Evolutionary conservation across 805 yeast genomes (phyloP).

Genomic region (Jamesozyma lodderae): DNA sequence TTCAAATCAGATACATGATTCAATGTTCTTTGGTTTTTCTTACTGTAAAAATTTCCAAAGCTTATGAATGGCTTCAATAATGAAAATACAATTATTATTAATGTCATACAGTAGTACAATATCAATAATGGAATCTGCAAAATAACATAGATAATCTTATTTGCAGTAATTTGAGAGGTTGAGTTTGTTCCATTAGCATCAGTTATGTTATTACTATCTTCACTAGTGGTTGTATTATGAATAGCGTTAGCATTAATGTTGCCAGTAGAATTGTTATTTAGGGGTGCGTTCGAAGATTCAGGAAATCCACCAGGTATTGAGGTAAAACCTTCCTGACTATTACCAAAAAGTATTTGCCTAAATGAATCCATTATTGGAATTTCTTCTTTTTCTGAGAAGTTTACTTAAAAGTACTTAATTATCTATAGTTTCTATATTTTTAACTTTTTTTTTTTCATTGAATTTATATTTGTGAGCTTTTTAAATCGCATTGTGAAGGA

Average conservation of each 20-base stretch:
- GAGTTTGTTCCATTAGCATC: background rate
- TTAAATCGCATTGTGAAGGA: no score
- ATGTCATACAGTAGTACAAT: constrained; percentile 3
- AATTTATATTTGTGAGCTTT: no score
- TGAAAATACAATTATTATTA: background rate
- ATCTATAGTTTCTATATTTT: no score
- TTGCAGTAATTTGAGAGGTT: background rate
- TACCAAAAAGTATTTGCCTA: background rate
- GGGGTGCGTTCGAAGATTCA: background rate
- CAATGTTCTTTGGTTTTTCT: constrained; percentile 8
- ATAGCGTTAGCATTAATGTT: background rate
- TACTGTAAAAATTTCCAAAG: constrained; percentile 18
- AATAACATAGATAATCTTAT: background rate
- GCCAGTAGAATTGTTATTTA: background rate
- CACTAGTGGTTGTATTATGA: background rate
- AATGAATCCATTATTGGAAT: background rate
- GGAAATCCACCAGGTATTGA: constrained; percentile 7
- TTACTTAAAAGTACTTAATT: no score
- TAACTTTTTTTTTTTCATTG: no score
- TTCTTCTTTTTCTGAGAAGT: background rate
- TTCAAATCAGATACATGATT: constrained; percentile 10
- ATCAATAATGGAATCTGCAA: constrained; percentile 7
- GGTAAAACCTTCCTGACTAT: background rate
- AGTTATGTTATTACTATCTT: background rate
- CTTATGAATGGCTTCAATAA: constrained; percentile 18